A percentile compares a stretch with the other conserved stretches of the same genome.
These are phyloP conservation scores for Mrakia gelida DNA, from an alignment of 768 basidiomycete species.

Conservation along the genomic window DNA sequence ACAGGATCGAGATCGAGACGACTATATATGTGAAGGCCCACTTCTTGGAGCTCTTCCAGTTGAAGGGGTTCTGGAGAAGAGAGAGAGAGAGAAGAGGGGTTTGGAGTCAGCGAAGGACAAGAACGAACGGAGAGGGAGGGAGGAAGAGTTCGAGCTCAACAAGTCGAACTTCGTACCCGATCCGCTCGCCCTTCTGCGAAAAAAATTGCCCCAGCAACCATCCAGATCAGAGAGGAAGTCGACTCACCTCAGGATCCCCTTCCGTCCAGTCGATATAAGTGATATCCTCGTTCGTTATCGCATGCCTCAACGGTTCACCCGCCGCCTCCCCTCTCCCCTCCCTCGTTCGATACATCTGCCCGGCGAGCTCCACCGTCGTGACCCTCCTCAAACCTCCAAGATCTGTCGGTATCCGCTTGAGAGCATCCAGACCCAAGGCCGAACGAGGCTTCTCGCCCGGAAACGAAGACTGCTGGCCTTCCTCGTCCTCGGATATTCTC, in stretches of 20 bases:
- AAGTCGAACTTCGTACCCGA: too few relatives aligned
- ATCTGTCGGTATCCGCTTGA: background rate
- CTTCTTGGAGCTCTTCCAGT: conserved; percentile 38
- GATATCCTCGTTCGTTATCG: conserved; percentile 35
- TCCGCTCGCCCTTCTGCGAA: too few relatives aligned
- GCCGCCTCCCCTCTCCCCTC: conserved; percentile 15
- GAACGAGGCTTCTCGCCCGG: background rate
- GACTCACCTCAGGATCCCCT: conserved; percentile 40
- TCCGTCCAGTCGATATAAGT: conserved; percentile 39
- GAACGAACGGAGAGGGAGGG: too few relatives aligned
- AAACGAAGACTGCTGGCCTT: too few relatives aligned
- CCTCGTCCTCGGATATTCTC: too few relatives aligned
- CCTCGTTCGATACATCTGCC: conserved; percentile 5
- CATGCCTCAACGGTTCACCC: conserved; percentile 21
- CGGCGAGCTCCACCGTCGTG: background rate
- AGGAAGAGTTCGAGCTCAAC: background rate
- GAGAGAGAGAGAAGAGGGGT: background rate
- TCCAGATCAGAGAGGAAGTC: background rate
- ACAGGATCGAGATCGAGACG: background rate
- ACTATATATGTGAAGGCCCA: conserved; percentile 34
- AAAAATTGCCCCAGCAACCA: too few relatives aligned
- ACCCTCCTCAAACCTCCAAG: background rate
- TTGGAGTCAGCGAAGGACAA: background rate
- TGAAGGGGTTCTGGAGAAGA: conserved; percentile 41
- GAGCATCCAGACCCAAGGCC: background rate